Base-by-base conservation (phyloP, 495 filamentous ascomycete species). In the Neurospora sp. region DNA sequence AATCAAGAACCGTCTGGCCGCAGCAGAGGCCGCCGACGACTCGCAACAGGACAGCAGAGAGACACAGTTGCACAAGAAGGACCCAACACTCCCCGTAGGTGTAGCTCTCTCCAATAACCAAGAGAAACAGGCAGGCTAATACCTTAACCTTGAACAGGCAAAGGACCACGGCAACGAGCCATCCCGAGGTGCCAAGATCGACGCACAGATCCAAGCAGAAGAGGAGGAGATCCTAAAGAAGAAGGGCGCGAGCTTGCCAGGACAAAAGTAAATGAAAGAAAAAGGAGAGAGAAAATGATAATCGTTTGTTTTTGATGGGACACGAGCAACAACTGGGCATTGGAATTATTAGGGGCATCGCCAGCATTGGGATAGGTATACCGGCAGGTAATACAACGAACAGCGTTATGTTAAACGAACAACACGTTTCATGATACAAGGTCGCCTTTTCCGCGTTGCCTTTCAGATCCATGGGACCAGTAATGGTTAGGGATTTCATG, bases 1-100 rank as follows among this genome's bases (percentile, higher is more conserved):
- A 39, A 94, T 96, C 76, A 91, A 90, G 75, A 93, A 94, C 85
- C 91, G 89, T 78, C 86, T 93, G 38, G 91, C 85, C 9, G 86
- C 89, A 11, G 90, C 92, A 76, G 80, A 84, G 84, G 83, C 85
- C 76, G 37, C 38, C 71, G 75, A 66, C 1, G 71, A 81, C 74
- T 77, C 35, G 23, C 41, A 76, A 31, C 76, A 81, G 27, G 80
- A 86, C 35, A 82, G 87, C 74, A 77, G 81, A 11, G 88, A 93
- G 81, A 88, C 87, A 0, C 82, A 83, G 16, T 78, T 90, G 44
- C 85, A 78, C 74, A 88, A 92, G 85, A 84, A 89, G 77, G 89
- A 93, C 75, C 86, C 92, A 11, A 92, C 90, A 7, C 79, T 90
- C 71, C 92, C 91, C 23, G 92, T 93, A 86, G 75, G 90, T 80